These are phyloP conservation scores for Phytophthora gonapodyides DNA, from an alignment of 352 stramenopile species.

Conservation along the genomic window DNA sequence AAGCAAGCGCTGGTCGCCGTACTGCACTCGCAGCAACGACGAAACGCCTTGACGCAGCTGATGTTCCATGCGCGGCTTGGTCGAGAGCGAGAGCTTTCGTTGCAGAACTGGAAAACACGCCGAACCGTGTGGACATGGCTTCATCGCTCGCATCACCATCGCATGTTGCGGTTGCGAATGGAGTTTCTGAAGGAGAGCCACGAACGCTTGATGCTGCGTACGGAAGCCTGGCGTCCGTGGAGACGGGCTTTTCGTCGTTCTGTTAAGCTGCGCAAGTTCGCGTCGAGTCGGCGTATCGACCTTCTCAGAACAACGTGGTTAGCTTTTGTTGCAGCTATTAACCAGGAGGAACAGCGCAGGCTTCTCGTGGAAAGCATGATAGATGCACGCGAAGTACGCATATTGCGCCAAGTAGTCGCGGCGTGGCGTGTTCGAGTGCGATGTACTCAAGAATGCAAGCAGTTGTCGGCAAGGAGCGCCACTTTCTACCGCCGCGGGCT, in stretches of 20 bases:
- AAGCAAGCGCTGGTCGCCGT: conserved; percentile 18
- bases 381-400: conserved; percentile 12
- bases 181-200: conserved; percentile 31
- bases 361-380: conserved; percentile 14
- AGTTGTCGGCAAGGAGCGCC: background rate
- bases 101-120: conserved; percentile 25
- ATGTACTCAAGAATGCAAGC: background rate
- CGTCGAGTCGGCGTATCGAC: background rate
- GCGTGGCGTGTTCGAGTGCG: conserved; percentile 13
- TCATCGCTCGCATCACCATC: conserved; percentile 17
- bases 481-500: conserved; percentile 9
- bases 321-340: conserved; percentile 18
- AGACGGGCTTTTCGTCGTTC: conserved; percentile 9
- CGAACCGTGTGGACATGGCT: conserved; percentile 33
- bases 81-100: conserved; percentile 6
- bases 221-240: conserved; percentile 20
- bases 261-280: conserved; percentile 5
- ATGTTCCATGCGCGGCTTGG: background rate
- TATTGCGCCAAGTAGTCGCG: conserved; percentile 4
- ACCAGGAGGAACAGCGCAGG: conserved; percentile 11
- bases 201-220: conserved; percentile 18
- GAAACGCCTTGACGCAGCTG: conserved; percentile 20
- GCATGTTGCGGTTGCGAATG: conserved; percentile 21
- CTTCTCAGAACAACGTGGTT: conserved; percentile 19
- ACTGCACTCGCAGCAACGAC: conserved; percentile 14